Evolutionary conservation across 805 yeast species (phyloP), one percentile per base, ranked within the genome.

Genomic region (Starmerella powellii): DNA sequence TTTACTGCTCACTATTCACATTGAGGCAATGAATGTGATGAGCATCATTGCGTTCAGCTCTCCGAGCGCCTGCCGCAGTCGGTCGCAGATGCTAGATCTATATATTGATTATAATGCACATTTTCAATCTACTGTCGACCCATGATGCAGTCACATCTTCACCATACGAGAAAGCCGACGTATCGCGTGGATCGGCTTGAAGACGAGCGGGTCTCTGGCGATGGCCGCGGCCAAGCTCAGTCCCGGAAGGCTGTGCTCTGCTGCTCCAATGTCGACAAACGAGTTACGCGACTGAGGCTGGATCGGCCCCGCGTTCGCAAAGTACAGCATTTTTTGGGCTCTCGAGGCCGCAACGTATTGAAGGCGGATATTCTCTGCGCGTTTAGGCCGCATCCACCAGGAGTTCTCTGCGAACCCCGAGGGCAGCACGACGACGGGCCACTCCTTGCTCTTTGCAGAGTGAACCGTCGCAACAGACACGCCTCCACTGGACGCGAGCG

Each of bases 331-430:
- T n/a, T 41, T 30, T 21, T 42, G 45, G 8, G 62, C 61, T 12
- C 62, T 42, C 6, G 60, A 50, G 6, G 53, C 43, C 1, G 53
- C 60, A 2, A 58, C 62, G 27, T 56, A 58, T 13, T 53, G 46
- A 28, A 56, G 37, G 17, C 55, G 38, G 17, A 43, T 38, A 19
- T 49, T 53, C 3, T 46, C 50, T 15, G 40, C 28, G 11, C 20
- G 32, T 6, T 23, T 23, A 8, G 26, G 6, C 26, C 6, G 20
- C 12, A 8, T 30, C 40, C n/a, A 31, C 6, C n/a, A 34, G 28
- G 10, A 20, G 11, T 12, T 18, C 3, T n/a, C 27, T 4, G 20
- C 30, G 16, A 29, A 30, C 11, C 38, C 41, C 11, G 24, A 16
- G 6, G 49, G 44, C 15, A 46, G 42, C 21, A 50, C 23, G 13